phyloP scores from a whole-genome alignment of 2,329 filamentous ascomycete genomes.

The Rhynchosporium agropyri region DNA sequence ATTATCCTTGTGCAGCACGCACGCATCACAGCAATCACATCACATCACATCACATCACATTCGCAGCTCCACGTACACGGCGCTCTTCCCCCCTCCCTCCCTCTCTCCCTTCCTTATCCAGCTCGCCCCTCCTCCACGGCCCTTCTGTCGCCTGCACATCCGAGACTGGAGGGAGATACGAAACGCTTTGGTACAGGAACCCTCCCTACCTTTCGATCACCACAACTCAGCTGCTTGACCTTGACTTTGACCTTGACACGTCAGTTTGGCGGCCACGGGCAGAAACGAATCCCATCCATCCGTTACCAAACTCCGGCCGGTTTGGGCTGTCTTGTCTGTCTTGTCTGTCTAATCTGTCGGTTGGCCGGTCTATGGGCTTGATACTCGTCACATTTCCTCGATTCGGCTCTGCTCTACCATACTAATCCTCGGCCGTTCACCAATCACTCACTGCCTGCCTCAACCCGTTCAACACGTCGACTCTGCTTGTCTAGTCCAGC shows the following conservation, averaged over 20 bases:
- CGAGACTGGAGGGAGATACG: conserved; percentile 34
- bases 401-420: neutral
- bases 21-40: conserved; percentile 11
- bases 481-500: too few species aligned
- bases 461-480: too few species aligned
- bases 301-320: conserved; percentile 8
- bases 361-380: conserved; percentile 26
- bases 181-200: conserved; percentile 32
- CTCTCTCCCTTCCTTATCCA: too few species aligned
- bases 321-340: too few species aligned
- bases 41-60: conserved; percentile 20
- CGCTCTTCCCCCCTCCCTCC: too few species aligned
- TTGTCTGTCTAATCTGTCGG: neutral
- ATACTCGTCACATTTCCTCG: conserved; percentile 8
- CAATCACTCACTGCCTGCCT: neutral
- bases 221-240: conserved; percentile 24
- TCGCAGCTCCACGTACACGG: conserved; percentile 15
- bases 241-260: conserved; percentile 24
- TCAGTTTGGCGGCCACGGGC: conserved; percentile 18
- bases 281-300: too few species aligned
- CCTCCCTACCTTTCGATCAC: conserved; percentile 23
- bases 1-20: conserved; percentile 26
- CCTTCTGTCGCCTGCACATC: conserved; percentile 23
- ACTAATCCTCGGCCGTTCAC: neutral
- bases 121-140: too few species aligned